Percentiles rank a stretch among this genome's conserved stretches.
phyloP scores from a whole-genome alignment of 345 rosid genomes.

The Anastatica hierochuntica region DNA sequence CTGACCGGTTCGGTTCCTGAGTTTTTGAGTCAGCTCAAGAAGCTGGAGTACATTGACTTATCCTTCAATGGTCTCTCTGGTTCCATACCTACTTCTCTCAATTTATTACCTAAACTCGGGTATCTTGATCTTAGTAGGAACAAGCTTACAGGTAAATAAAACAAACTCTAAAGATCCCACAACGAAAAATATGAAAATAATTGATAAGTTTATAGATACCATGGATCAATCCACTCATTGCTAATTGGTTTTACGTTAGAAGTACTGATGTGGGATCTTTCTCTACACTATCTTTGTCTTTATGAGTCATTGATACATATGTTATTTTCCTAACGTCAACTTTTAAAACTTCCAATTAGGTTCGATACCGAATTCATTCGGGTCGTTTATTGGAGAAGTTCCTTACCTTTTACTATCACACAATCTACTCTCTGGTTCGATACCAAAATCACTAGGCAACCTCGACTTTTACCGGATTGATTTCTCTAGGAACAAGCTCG shows the following conservation, averaged over 20 bases:
- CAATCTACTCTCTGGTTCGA: constrained; percentile 50
- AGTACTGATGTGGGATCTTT: no score
- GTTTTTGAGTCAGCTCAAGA: constrained; percentile 34
- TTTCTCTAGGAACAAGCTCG: constrained; percentile 48
- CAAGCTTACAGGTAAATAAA: neutral
- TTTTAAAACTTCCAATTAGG: constrained; percentile 15
- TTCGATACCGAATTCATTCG: constrained; percentile 52
- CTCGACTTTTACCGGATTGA: constrained; percentile 35
- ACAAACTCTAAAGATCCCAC: no score
- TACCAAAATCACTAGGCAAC: constrained; percentile 47
- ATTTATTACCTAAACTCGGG: neutral
- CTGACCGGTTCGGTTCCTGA: constrained; percentile 43
- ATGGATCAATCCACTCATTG: no score
- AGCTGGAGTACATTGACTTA: constrained; percentile 37
- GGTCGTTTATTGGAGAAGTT: constrained; percentile 20
- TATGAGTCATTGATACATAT: no score
- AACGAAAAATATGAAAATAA: no score
- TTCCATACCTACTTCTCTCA: constrained; percentile 32
- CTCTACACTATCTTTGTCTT: no score
- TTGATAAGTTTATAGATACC: no score
- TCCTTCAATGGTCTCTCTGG: constrained; percentile 51
- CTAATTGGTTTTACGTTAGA: no score
- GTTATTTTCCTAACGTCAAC: neutral
- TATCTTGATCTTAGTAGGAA: neutral
- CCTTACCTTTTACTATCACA: constrained; percentile 43